Conservation (phyloP, 2,329 filamentous ascomycete genomes). For the Diplodia mutila region DNA sequence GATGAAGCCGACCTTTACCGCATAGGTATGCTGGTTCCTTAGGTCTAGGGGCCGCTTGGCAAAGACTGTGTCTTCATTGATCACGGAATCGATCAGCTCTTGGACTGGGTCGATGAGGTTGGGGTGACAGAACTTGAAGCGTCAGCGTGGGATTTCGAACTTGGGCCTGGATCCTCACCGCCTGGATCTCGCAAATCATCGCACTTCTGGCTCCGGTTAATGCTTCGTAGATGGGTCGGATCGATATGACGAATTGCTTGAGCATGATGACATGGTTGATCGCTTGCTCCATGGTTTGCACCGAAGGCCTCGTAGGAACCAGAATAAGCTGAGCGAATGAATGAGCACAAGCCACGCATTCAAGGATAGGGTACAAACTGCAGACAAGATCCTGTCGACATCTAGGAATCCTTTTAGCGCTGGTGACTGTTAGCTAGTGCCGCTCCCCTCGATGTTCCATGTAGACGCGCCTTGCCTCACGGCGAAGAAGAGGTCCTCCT, state of each 20-base stretch:
- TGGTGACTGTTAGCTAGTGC: conserved; percentile 36
- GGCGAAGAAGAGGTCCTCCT: conserved; percentile 82
- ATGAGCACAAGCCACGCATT: conserved; percentile 28
- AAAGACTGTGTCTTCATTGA: conserved; percentile 82
- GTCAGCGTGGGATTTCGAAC: neutral
- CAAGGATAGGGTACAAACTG: conserved; percentile 51
- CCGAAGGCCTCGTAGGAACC: conserved; percentile 66
- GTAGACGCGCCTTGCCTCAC: conserved; percentile 65
- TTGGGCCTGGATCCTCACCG: conserved; percentile 44
- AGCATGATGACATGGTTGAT: conserved; percentile 87
- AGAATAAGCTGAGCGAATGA: conserved; percentile 67
- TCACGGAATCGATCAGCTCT: conserved; percentile 66
- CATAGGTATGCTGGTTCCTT: conserved; percentile 87
- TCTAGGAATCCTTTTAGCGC: conserved; percentile 77
- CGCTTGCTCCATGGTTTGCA: conserved; percentile 74
- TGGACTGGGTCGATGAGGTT: conserved; percentile 64
- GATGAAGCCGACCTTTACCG: conserved; percentile 65
- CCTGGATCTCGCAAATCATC: conserved; percentile 69
- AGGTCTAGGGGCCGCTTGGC: conserved; percentile 80
- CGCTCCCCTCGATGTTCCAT: neutral
- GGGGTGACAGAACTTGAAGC: conserved; percentile 63
- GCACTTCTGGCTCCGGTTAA: conserved; percentile 66
- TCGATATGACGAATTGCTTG: conserved; percentile 75
- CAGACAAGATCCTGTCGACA: conserved; percentile 77
- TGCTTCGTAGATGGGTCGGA: conserved; percentile 69